Conservation (phyloP, 2,329 filamentous ascomycete genomes). For the Chaetomiaceae sp. region DNA sequence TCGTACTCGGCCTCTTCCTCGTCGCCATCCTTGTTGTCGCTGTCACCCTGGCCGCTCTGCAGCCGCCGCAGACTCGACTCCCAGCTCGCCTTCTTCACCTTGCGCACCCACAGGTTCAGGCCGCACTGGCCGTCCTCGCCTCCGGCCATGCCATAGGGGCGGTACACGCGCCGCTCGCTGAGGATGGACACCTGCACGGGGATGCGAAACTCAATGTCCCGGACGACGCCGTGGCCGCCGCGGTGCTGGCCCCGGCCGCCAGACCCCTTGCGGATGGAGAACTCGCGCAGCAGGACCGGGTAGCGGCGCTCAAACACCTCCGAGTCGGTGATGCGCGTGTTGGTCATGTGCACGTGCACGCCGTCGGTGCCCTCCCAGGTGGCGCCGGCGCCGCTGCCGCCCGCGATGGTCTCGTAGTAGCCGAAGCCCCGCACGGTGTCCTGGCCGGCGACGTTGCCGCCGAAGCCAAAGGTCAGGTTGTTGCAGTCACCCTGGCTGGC, state of each 20-base stretch:
- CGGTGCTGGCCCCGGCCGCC: constrained; percentile 60
- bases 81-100: constrained; percentile 55
- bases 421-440: constrained; percentile 69
- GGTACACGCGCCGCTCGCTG: constrained; percentile 69
- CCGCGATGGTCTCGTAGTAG: constrained; percentile 82
- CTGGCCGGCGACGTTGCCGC: constrained; percentile 56
- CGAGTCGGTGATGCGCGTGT: constrained; percentile 75
- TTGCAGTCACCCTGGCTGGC: constrained; percentile 78
- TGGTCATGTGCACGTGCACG: constrained; percentile 84
- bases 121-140: constrained; percentile 75
- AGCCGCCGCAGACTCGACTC: constrained; percentile 40
- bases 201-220: constrained; percentile 77
- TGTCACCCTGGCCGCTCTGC: constrained; percentile 20
- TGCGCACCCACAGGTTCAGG: constrained; percentile 81
- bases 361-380: constrained; percentile 69
- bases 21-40: constrained; percentile 14
- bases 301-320: constrained; percentile 76
- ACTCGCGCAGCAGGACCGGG: constrained; percentile 66
- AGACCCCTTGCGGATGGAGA: constrained; percentile 58
- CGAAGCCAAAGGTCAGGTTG: constrained; percentile 80
- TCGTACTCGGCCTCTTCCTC: constrained; percentile 43
- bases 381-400: constrained; percentile 68
- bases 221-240: constrained; percentile 71
- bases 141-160: constrained; percentile 78
- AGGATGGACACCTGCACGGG: constrained; percentile 75